Percentiles rank a stretch among this genome's conserved stretches.
Conservation (phyloP, 2,329 filamentous ascomycete species). For the Botrytis paeoniae region DNA sequence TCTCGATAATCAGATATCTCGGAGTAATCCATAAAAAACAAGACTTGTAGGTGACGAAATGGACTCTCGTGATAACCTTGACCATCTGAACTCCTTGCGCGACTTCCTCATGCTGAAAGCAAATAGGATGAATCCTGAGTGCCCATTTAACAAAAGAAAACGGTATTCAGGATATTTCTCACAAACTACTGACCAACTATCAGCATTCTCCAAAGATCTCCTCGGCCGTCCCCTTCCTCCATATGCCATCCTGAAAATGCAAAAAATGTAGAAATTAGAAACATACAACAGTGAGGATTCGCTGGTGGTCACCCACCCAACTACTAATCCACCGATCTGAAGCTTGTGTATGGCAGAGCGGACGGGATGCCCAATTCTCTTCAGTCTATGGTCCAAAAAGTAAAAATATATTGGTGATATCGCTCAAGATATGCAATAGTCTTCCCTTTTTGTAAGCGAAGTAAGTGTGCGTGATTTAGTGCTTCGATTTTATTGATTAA, state of each 20-base stretch:
- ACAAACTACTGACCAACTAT: not conserved
- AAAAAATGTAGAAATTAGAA: no score
- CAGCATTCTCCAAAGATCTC: not conserved
- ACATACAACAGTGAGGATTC: not conserved
- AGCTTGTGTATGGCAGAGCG: not conserved
- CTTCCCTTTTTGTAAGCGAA: not conserved
- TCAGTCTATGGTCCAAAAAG: not conserved
- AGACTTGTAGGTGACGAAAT: no score
- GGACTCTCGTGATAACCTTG: no score
- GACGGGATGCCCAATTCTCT: not conserved
- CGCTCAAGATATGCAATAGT: fast-evolving
- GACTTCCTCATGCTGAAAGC: no score
- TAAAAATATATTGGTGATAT: fast-evolving
- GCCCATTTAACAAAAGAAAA: not conserved
- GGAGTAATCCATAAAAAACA: no score
- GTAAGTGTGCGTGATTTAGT: no score
- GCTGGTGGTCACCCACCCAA: not conserved
- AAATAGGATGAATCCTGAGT: not conserved
- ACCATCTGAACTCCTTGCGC: no score
- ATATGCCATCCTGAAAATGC: fast-evolving
- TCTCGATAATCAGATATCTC: no score
- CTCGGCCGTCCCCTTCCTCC: not conserved
- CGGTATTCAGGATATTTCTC: not conserved
- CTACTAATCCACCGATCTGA: not conserved
- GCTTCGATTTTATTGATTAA: no score